Conservation (phyloP, 2,329 filamentous ascomycete species). For the Cyanodermella asteris region DNA sequence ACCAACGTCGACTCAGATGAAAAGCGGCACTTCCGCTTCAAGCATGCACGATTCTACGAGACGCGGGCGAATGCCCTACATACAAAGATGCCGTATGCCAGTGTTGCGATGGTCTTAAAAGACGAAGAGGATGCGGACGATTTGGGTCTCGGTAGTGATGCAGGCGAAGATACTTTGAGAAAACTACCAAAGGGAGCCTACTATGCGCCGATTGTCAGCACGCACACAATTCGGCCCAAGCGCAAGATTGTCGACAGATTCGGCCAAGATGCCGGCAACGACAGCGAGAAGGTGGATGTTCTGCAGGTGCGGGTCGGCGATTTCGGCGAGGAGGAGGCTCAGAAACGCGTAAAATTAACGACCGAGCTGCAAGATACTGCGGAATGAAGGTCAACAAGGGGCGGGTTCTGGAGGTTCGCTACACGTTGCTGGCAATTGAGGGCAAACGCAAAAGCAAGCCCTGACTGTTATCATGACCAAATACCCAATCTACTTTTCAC, state of each 20-base stretch:
- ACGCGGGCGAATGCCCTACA: constrained; percentile 31
- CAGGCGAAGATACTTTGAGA: too few species aligned
- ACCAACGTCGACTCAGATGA: constrained; percentile 21
- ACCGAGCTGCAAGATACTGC: constrained; percentile 25
- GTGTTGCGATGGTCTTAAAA: constrained; percentile 36
- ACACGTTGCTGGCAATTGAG: too few species aligned
- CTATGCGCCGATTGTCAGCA: constrained; percentile 37
- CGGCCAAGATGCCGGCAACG: constrained; percentile 18
- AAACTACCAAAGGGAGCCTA: constrained; percentile 31
- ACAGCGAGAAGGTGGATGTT: constrained; percentile 26
- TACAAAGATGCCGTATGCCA: constrained; percentile 29
- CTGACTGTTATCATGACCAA: too few species aligned
- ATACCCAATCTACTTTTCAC: too few species aligned
- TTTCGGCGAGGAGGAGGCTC: constrained; percentile 25
- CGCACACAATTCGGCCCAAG: constrained; percentile 23
- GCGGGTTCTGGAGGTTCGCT: too few species aligned
- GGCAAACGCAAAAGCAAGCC: too few species aligned
- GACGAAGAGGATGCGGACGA: constrained; percentile 19
- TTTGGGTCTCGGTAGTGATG: constrained; percentile 2
- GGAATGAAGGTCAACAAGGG: too few species aligned
- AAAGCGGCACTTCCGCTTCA: constrained; percentile 27
- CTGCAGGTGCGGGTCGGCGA: constrained; percentile 30
- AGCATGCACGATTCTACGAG: constrained; percentile 38
- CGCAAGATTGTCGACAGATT: constrained; percentile 18
- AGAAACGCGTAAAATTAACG: constrained; percentile 23